These are phyloP conservation scores for Lentinus brumalis DNA, from an alignment of 768 basidiomycete genomes.

Conservation along the genomic window DNA sequence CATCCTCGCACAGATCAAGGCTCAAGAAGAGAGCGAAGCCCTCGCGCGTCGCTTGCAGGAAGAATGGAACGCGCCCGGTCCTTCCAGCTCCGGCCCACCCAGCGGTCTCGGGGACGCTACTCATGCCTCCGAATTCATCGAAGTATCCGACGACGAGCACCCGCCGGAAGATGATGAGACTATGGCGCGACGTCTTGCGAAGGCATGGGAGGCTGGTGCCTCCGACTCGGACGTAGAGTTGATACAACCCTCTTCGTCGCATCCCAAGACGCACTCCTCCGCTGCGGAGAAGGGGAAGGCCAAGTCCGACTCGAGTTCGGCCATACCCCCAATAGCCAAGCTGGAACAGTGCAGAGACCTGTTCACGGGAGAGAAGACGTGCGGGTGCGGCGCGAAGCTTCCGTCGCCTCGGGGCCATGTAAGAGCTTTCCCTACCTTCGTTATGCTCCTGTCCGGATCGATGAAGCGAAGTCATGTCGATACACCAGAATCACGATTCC, in stretches of 20 bases:
- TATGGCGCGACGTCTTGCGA: slow-evolving; percentile 41
- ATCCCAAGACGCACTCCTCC: slow-evolving; percentile 10
- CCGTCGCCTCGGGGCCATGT: slow-evolving; percentile 46
- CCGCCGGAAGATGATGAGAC: slow-evolving; percentile 39
- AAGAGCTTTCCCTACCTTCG: slow-evolving; percentile 24
- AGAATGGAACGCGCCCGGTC: slow-evolving; percentile 28
- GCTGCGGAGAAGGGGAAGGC: slow-evolving; percentile 10
- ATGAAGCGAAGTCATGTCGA: too few relatives aligned
- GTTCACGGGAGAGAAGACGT: slow-evolving; percentile 39
- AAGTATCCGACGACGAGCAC: slow-evolving; percentile 8
- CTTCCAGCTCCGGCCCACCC: neutral
- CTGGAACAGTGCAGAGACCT: slow-evolving; percentile 37
- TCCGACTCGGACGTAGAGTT: slow-evolving; percentile 4
- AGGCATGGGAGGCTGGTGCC: slow-evolving; percentile 39
- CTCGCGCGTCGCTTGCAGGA: slow-evolving; percentile 40
- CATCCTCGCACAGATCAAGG: slow-evolving; percentile 44
- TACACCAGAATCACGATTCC: too few relatives aligned
- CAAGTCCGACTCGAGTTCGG: neutral
- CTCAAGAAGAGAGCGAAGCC: slow-evolving; percentile 46
- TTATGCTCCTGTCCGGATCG: too few relatives aligned
- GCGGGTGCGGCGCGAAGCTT: slow-evolving; percentile 40
- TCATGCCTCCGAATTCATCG: slow-evolving; percentile 4
- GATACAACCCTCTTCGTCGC: slow-evolving; percentile 10
- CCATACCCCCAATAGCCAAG: slow-evolving; percentile 31
- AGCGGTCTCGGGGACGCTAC: slow-evolving; percentile 2